phyloP scores from a whole-genome alignment of 106 monocot genomes.

The Platanthera zijinensis region DNA sequence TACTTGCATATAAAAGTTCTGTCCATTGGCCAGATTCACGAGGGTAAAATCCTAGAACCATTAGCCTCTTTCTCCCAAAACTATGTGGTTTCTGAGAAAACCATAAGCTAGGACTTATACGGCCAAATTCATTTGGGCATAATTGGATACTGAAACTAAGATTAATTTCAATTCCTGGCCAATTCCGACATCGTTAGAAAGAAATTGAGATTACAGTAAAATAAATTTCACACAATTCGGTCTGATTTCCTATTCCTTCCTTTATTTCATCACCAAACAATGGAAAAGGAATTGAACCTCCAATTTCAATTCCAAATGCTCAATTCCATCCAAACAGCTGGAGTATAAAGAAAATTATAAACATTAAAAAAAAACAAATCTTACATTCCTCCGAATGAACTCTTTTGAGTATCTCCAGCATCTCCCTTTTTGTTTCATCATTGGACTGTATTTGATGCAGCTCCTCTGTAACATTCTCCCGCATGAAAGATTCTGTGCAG shows the following conservation, averaged over 20 bases:
- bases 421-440: constrained; percentile 68
- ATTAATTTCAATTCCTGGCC: too few relatives aligned
- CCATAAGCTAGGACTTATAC: too few relatives aligned
- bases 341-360: too few relatives aligned
- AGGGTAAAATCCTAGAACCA: not conserved
- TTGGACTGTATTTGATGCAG: constrained; percentile 59
- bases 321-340: too few relatives aligned
- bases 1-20: not conserved
- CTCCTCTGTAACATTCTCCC: constrained; percentile 87
- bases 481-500: constrained; percentile 97
- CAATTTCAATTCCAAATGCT: too few relatives aligned
- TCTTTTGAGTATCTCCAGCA: constrained; percentile 80
- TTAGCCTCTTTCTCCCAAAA: not conserved
- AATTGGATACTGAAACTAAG: too few relatives aligned
- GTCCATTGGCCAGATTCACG: not conserved
- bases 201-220: not conserved
- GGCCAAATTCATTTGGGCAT: too few relatives aligned
- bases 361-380: not conserved
- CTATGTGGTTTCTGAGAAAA: not conserved
- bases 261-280: too few relatives aligned
- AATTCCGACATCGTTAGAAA: not conserved
- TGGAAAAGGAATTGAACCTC: too few relatives aligned
- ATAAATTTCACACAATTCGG: too few relatives aligned
- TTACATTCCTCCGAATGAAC: constrained; percentile 55
- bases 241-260: too few relatives aligned